phyloP scores from a whole-genome alignment of 768 basidiomycete genomes.

The Psilocybe cubensis region DNA sequence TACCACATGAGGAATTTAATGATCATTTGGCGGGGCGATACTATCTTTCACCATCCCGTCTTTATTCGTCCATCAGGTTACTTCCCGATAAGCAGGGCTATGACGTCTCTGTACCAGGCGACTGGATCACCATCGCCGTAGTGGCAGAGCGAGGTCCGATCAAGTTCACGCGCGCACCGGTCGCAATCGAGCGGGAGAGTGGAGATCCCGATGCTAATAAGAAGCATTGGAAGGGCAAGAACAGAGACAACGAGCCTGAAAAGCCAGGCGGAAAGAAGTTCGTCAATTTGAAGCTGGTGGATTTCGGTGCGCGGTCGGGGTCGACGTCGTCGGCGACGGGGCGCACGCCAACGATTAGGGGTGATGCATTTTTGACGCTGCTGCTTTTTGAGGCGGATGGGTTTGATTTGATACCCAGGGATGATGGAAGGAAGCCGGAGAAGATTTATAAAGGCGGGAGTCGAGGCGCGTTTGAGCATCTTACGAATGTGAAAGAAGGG shows the following conservation, averaged over 20 bases:
- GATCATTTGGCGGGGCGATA: constrained; percentile 83
- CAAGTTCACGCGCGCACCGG: constrained; percentile 71
- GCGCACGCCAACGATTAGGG: constrained; percentile 63
- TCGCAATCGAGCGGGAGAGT: constrained; percentile 52
- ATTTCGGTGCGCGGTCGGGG: constrained; percentile 70
- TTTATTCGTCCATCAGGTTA: constrained; percentile 86
- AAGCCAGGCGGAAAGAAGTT: constrained; percentile 75
- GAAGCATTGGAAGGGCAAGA: constrained; percentile 38
- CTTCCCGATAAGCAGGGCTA: constrained; percentile 81
- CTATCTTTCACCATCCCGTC: constrained; percentile 83
- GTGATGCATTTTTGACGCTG: constrained; percentile 83
- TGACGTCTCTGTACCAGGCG: constrained; percentile 89
- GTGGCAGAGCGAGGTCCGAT: constrained; percentile 89
- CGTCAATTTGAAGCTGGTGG: constrained; percentile 83
- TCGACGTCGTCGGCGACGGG: constrained; percentile 57
- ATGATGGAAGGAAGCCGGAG: constrained; percentile 51
- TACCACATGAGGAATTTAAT: constrained; percentile 79
- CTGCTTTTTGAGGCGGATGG: constrained; percentile 89
- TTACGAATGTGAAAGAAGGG: constrained; percentile 86
- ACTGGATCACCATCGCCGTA: constrained; percentile 96
- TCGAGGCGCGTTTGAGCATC: constrained; percentile 88
- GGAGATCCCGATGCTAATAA: constrained; percentile 35
- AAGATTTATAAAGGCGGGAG: constrained; percentile 89
- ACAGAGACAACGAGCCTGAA: constrained; percentile 32
- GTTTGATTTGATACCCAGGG: constrained; percentile 57